Conservation (phyloP, 1,284 basidiomycete species). For the Ceratobasidium sp. region DNA sequence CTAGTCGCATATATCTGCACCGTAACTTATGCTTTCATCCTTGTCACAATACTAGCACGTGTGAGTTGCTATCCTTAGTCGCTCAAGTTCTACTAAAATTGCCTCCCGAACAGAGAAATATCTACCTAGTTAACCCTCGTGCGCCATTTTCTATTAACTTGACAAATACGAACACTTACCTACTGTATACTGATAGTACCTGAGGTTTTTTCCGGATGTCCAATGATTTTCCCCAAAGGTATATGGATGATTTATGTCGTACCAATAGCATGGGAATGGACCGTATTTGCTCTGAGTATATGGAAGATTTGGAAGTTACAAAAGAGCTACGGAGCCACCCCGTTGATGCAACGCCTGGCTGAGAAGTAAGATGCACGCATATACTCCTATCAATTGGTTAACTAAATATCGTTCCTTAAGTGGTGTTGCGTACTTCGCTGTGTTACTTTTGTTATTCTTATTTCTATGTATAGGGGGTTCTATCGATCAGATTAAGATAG, state of each 20-base stretch:
- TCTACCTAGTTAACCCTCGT: conserved; percentile 14
- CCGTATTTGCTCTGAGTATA: conserved; percentile 17
- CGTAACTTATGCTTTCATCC: background rate
- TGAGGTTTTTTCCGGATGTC: background rate
- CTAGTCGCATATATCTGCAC: background rate
- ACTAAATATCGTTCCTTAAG: background rate
- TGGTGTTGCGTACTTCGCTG: conserved; percentile 13
- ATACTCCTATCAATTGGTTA: background rate
- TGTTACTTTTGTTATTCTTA: background rate
- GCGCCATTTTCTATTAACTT: too few relatives aligned
- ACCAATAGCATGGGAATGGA: conserved; percentile 18
- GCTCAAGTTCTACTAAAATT: too few relatives aligned
- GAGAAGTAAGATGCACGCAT: background rate
- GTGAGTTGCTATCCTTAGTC: too few relatives aligned
- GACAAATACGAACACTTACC: background rate
- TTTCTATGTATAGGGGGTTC: conserved; percentile 8
- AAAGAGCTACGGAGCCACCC: conserved; percentile 17
- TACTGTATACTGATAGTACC: background rate
- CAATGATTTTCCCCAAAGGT: background rate
- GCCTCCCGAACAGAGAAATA: background rate
- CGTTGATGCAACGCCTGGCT: conserved; percentile 16
- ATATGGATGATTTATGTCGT: conserved; percentile 21
- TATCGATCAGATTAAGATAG: conserved; percentile 9
- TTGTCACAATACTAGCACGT: background rate
- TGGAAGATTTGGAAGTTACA: conserved; percentile 20